Evolutionary conservation across 2,329 filamentous ascomycete species (phyloP), one percentile per base, ranked within the genome.

Genomic region (Aspergillus glaucus): DNA sequence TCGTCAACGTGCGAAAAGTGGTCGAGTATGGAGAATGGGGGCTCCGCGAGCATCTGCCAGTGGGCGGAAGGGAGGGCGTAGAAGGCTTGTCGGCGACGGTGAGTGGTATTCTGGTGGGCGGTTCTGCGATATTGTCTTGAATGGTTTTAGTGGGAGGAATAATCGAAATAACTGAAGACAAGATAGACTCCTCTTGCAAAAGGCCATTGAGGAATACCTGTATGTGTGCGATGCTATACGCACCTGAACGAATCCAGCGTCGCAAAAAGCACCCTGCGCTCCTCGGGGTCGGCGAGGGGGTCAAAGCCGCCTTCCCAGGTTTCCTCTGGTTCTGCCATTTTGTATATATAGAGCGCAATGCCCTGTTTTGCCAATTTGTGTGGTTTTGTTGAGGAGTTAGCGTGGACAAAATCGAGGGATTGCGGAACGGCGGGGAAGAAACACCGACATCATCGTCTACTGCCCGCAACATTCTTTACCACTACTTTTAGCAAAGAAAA

Each of bases 221-320:
- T 40, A 10, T 19, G 8, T 21, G 37, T 40, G 37, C 17, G 37
- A 40, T 40, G 26, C 37, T 47, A 44, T 32, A 78, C 85, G 71
- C 76, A 95, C 90, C 85, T 79, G 69, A 93, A 97, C 9, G 92
- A 96, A 72, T 95, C 89, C 46, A 97, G 71, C 2, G 90, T 85
- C 45, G 83, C 84, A 66, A 87, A 88, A 8, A 97, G 79, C 44
- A 94, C 89, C 52, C 79, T 79, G 44, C 83, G 76, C 71, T 98
- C 92, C 55, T 94, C 89, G 0, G 84, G 82, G 60, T 96, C 90
- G 8, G 81, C 74, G 44, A 86, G 76, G 14, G 81, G 79, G 49
- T 85, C 80, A 55, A 84, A 82, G 46, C 85, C 76, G 2, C 81
- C 83, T 30, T 71, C 71, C 83, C 84, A 87, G 9, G 15, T 15